Evolutionary conservation across 805 yeast genomes (phyloP), one percentile per base, ranked within the genome.

Genomic region (Candida broadrunensis): DNA sequence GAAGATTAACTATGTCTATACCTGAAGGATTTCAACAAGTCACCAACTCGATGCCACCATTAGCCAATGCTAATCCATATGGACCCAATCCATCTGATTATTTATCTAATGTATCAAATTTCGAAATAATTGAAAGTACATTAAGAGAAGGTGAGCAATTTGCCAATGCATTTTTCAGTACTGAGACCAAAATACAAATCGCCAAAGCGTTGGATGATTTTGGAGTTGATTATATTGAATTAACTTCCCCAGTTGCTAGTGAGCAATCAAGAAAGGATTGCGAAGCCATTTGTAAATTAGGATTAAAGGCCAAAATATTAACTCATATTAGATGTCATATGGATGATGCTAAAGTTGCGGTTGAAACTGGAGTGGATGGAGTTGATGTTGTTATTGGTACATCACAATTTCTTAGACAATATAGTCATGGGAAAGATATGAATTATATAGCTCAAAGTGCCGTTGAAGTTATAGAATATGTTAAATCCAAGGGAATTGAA

Each of bases 311-410:
- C 49, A 91, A 93, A 74, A 88, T 93, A 49, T 78, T 91, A 52
- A 91, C 99, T 37, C 98, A 91, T 66, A 93, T 93, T 53, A 81
- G 98, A 69, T 91, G 99, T 70, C 97, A 91, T 71, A 91, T 91
- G 97, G 98, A 91, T 67, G 99, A 93, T 59, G 99, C 98, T 42
- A 78, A 84, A 56, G 87, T 93, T 45, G 99, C 99, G 5, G 99
- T 91, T 36, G 93, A 88, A 60, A 91, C 98, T 30, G 98, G 99
- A 63, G 99, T 93, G 39, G 98, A 93, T 63, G 99, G 98, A 70
- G 98, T 91, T 47, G 97, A 93, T 71, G 97, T 91, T 43, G 97
- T 91, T 45, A 91, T 91, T 66, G 98, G 98, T 50, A 91, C 98
- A 17, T 90, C 97, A 24, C 95, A 86, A 66, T 93, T 89, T 65